Evolutionary conservation across 2,329 filamentous ascomycete genomes (phyloP).

Genomic region (Hortaea sp.): DNA sequence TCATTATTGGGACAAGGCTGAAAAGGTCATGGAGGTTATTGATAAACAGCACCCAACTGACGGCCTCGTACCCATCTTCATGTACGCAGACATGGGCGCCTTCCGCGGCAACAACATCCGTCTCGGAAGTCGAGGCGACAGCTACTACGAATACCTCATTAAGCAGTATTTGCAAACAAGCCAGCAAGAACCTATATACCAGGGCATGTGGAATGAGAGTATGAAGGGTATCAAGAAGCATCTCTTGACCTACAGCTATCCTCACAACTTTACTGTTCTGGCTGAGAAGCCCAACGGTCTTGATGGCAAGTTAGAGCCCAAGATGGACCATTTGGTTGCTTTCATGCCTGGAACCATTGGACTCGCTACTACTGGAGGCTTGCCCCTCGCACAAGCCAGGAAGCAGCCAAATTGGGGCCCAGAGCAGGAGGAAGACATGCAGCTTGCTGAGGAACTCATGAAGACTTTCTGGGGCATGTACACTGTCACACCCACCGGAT

Average conservation of each 20-base stretch:
- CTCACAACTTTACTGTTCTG: constrained; percentile 74
- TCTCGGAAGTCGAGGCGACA: constrained; percentile 86
- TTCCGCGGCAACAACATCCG: constrained; percentile 83
- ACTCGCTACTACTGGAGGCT: constrained; percentile 70
- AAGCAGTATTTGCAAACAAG: constrained; percentile 96
- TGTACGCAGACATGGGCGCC: constrained; percentile 65
- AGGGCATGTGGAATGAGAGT: constrained; percentile 86
- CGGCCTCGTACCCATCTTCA: constrained; percentile 84
- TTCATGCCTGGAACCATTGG: constrained; percentile 97
- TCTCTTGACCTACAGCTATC: constrained; percentile 77
- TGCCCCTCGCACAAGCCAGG: constrained; percentile 64
- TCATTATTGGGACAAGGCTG: constrained; percentile 82
- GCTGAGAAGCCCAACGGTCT: constrained; percentile 76
- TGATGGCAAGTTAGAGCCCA: constrained; percentile 56
- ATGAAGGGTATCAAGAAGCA: constrained; percentile 81
- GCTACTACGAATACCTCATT: constrained; percentile 97
- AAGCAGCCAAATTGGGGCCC: constrained; percentile 61
- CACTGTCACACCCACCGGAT: constrained; percentile 73
- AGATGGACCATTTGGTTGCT: constrained; percentile 97
- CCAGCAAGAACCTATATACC: constrained; percentile 72
- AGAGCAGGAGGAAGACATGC: constrained; percentile 76
- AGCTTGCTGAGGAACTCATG: constrained; percentile 78
- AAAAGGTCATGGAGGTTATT: constrained; percentile 84
- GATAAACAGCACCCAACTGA: constrained; percentile 71
- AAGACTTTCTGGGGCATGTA: constrained; percentile 99